Evolutionary conservation across 306 rosid species (phyloP).

Genomic region (Cicer arietinum): DNA sequence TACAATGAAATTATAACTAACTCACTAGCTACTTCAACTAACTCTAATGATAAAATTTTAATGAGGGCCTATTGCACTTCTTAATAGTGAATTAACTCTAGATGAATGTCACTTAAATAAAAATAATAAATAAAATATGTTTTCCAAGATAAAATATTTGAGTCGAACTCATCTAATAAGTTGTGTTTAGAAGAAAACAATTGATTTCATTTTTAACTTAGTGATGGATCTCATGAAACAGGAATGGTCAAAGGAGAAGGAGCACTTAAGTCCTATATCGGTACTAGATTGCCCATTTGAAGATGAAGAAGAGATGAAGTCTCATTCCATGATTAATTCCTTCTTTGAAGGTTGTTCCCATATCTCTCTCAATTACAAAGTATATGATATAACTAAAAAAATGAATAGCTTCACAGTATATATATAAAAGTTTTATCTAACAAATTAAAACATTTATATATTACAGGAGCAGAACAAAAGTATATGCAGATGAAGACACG

Average conservation of each 20-base stretch:
- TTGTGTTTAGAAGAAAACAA: no score
- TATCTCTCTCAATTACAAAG: background rate
- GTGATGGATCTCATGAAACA: conserved; percentile 36
- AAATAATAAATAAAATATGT: no score
- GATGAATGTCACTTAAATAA: no score
- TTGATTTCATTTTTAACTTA: background rate
- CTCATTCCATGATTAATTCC: conserved; percentile 44
- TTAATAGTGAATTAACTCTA: no score
- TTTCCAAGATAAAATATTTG: no score
- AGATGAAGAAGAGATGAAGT: conserved; percentile 62
- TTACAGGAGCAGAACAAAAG: conserved; percentile 57
- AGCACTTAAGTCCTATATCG: conserved; percentile 86
- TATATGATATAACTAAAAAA: background rate
- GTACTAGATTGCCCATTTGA: conserved; percentile 74
- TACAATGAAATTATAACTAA: no score
- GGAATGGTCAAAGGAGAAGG: conserved; percentile 73
- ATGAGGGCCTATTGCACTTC: no score
- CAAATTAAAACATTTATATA: background rate
- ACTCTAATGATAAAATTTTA: no score
- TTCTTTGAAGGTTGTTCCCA: conserved; percentile 50
- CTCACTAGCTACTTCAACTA: no score
- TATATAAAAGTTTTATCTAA: background rate
- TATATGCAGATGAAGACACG: conserved; percentile 47
- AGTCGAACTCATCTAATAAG: no score
- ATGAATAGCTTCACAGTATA: background rate